These are phyloP conservation scores for Glomus cerebriforme DNA, from an alignment of 192 early-diverging fungal species.

Conservation along the genomic window DNA sequence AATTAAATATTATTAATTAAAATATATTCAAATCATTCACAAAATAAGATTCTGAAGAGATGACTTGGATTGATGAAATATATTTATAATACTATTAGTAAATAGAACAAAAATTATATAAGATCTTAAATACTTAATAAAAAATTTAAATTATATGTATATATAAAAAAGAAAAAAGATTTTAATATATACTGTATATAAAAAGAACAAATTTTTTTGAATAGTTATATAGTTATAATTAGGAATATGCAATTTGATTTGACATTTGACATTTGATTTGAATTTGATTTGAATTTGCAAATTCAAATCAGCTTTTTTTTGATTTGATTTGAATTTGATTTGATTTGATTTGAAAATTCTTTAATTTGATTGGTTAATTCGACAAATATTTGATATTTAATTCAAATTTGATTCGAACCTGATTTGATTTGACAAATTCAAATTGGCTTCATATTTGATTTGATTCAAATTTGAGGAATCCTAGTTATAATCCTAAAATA, in stretches of 20 bases:
- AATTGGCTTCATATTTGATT: not conserved
- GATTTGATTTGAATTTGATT: no score
- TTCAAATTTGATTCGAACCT: no score
- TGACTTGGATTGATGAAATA: not conserved
- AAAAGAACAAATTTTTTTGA: constrained; percentile 4
- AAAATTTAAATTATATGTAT: constrained; percentile 8
- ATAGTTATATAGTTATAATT: constrained; percentile 3
- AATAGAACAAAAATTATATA: not conserved
- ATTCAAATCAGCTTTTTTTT: no score
- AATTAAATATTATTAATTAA: not conserved
- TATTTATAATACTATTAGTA: no score
- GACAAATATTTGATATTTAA: no score
- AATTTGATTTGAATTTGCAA: no score
- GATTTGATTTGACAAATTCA: no score
- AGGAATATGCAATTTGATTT: constrained; percentile 21
- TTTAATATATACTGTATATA: not conserved
- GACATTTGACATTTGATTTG: no score
- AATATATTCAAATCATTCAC: constrained; percentile 6
- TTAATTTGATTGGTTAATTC: no score
- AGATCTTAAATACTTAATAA: not conserved
- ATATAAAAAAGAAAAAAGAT: constrained; percentile 9
- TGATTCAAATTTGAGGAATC: no score
- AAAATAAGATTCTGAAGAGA: not conserved
- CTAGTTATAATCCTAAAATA: not conserved
- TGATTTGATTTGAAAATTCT: no score